These are phyloP conservation scores for Kingdonia uniflora DNA, from an alignment of 164 flowering plant genomes.

Conservation along the genomic window DNA sequence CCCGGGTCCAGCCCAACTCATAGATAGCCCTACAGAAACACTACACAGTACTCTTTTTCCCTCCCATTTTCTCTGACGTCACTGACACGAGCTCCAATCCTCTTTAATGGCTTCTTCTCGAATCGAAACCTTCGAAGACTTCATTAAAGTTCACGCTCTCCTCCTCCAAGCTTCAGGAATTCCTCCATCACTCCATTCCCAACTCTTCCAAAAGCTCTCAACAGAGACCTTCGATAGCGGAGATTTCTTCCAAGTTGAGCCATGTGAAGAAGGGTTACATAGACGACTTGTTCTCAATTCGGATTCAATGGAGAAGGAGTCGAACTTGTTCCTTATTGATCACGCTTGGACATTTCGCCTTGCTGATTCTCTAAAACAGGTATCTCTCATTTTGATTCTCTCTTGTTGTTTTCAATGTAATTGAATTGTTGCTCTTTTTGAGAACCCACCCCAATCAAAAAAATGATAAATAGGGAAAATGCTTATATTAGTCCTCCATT, in stretches of 20 bases:
- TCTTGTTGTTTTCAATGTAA: too few species aligned
- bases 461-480: too few species aligned
- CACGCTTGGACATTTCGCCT: slow-evolving; percentile 98
- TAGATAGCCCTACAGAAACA: too few species aligned
- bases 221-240: slow-evolving; percentile 86
- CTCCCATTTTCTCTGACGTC: too few species aligned
- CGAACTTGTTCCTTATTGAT: slow-evolving; percentile 71
- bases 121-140: slow-evolving; percentile 47
- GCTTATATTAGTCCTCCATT: too few species aligned
- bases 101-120: too few species aligned
- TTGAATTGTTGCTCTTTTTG: too few species aligned
- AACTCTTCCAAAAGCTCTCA: slow-evolving; percentile 63
- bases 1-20: too few species aligned
- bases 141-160: slow-evolving; percentile 57
- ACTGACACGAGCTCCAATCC: too few species aligned
- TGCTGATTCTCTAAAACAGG: slow-evolving; percentile 83
- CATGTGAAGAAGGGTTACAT: slow-evolving; percentile 55
- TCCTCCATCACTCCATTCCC: slow-evolving; percentile 48
- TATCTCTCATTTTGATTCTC: too few species aligned
- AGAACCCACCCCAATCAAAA: too few species aligned
- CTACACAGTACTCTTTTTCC: too few species aligned
- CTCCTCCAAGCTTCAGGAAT: slow-evolving; percentile 72
- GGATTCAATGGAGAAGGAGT: slow-evolving; percentile 45
- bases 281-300: slow-evolving; percentile 57
- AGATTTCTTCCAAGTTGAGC: slow-evolving; percentile 60